Evolutionary conservation across 257 asterid species (phyloP), one percentile per base, ranked within the genome.

Genomic region (Solanum pennellii): DNA sequence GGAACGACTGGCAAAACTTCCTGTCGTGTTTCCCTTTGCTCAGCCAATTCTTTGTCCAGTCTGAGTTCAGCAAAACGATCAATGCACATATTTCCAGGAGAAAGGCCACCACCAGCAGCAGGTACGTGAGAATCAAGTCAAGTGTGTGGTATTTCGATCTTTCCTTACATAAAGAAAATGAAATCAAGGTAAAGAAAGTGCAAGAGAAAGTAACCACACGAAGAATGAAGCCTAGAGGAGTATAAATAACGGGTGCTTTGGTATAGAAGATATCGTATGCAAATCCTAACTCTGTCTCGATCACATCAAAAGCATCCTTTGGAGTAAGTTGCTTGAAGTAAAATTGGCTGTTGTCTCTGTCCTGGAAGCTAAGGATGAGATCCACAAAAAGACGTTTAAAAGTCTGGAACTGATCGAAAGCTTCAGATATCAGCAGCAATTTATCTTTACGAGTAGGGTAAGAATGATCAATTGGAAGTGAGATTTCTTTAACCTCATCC

Each of bases 291-390:
- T 93, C 95, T 18, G 89, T 84, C 90, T 91, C 95, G 21, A 92
- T 89, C n/a, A 91, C 94, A 21, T 15, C 41, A 82, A 93, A 92
- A 83, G 93, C 94, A 31, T 89, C 7, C 7, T 23, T 0, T 1
- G 88, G 18, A 0, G 13, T 0, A 37, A 88, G 90, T 7, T 1
- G 6, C 86, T 33, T 83, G 89, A 93, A 92, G 89, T 89, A 89
- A 41, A 77, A 86, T 62, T 10, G 87, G 89, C 94, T 92, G 84
- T 83, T 85, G 76, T 93, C 94, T 44, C 89, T 88, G 88, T 93
- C 93, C 62, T 93, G 93, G 87, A 91, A 92, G 23, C 96, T 93
- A 25, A 92, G 91, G 91, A 93, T 93, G 15, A 90, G 90, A 82
- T 91, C 93, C 3, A 91, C 94, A 83, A 93, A 93, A 29, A 92